Base-by-base conservation (phyloP, 2,329 filamentous ascomycete genomes). In the Curvularia sp. region DNA sequence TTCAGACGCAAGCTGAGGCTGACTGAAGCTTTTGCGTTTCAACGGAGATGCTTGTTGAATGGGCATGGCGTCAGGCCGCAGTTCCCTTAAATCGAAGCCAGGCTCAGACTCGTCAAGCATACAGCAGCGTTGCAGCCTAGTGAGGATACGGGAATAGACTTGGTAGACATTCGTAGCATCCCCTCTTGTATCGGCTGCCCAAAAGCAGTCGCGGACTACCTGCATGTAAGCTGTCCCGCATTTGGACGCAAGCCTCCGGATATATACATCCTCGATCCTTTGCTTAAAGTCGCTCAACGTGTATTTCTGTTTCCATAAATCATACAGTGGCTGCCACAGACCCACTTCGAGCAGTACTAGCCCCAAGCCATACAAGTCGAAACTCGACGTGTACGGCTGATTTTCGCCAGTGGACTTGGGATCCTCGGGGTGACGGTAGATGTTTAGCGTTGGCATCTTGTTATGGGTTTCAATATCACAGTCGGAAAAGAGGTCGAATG, bases 161-260 rank as follows among this genome's bases (percentile, higher is more conserved):
- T 75, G 71, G 30, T 66, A 57, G 41, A 74, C 63, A 50, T 73
- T 62, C 48, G 81, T 49, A 52, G 60, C 66, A 36, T 77, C 70
- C 7, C 65, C 60, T 25, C 61, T 68, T 30, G 65, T 70, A 61
- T 92, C 89, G 2, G 89, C 87, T n/a, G 89, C 87, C 57, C 82
- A 82, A 81, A 89, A 88, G 67, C 90, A 93, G 3, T 86, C 83
- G 70, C 90, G 85, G 1, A 92, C 89, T 0, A 89, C 90, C 69
- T 88, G 89, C 83, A 87, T 89, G 74, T 92, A 94, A 0, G 90
- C 81, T 7, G 86, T 89, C 13, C 90, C 90, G 65, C 90, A 93
- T 70, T 86, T 86, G 3, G 86, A 84, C 0, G 87, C 84, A 1
- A 92, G 79, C 61, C 86, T 85, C 1, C 87, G 82, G 2, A 91